phyloP scores from a whole-genome alignment of 2,329 filamentous ascomycete genomes.

The Ascochyta fabae region DNA sequence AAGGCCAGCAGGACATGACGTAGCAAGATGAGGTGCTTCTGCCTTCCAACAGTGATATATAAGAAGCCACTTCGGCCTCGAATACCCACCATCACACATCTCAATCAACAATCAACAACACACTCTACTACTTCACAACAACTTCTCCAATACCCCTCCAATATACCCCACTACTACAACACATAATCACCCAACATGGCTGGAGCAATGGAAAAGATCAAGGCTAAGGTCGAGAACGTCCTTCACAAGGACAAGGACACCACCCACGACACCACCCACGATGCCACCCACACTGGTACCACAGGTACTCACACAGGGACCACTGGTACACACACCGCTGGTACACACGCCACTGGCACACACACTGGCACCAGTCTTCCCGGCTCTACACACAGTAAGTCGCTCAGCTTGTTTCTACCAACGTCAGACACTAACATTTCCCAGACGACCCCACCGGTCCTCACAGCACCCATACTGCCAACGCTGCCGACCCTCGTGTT shows the following conservation, averaged over 20 bases:
- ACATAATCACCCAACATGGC: slow-evolving; percentile 30
- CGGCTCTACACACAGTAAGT: slow-evolving; percentile 27
- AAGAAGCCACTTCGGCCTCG: slow-evolving; percentile 15
- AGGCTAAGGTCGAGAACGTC: slow-evolving; percentile 47
- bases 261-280: slow-evolving; percentile 18
- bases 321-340: slow-evolving; percentile 12
- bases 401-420: background rate
- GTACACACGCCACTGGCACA: background rate
- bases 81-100: slow-evolving; percentile 14
- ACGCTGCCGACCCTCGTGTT: slow-evolving; percentile 41
- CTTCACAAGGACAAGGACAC: slow-evolving; percentile 46
- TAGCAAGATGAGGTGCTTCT: slow-evolving; percentile 21
- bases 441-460: slow-evolving; percentile 41
- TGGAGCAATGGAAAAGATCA: slow-evolving; percentile 45
- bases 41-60: slow-evolving; percentile 23
- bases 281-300: slow-evolving; percentile 6
- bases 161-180: slow-evolving; percentile 12
- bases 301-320: slow-evolving; percentile 14
- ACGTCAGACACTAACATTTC: slow-evolving; percentile 4
- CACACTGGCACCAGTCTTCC: slow-evolving; percentile 14
- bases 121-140: slow-evolving; percentile 4
- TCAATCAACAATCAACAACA: slow-evolving; percentile 18
- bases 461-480: slow-evolving; percentile 36
- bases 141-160: slow-evolving; percentile 6
- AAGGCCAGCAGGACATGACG: slow-evolving; percentile 26